Evolutionary conservation across 2,329 filamentous ascomycete species (phyloP), one percentile per base, ranked within the genome.

Genomic region (Microascus cirrosus): DNA sequence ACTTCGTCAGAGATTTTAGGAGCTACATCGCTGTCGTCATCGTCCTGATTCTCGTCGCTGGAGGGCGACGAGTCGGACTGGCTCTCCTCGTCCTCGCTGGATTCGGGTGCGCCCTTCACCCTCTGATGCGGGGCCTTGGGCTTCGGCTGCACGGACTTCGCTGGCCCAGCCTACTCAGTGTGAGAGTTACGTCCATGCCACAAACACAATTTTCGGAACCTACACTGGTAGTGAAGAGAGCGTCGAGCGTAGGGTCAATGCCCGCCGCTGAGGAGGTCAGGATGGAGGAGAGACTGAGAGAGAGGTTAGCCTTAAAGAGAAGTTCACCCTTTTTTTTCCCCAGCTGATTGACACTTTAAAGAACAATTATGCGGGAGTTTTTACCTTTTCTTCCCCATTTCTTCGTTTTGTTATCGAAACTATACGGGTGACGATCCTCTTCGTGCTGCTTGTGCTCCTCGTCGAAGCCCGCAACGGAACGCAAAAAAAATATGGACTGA

Each of bases 171-270:
- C 53, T 54, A 34, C 18, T 68, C 63, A 1, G 64, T 65, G 15
- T 61, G 57, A 11, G 62, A 62, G 28, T 22, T 59, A 39, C 62
- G 52, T 60, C 62, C 60, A 15, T 64, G 62, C 32, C 65, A 62
- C n/a, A n/a, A 65, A 62, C 34, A 63, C 64, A 58, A 48, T 64
- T 64, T 22, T 65, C 62, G 32, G 67, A 62, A 79, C 85, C 74
- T 79, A 90, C 87, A 76, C 87, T 90, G 59, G 79, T 76, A 59
- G 85, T 79, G 72, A 91, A 91, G 45, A 91, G 77, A 61, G 85
- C 84, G 65, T 85, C 78, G 63, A 91, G 75, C 58, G 78, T 74
- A 68, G 87, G 85, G 74, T 91, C 87, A 60, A 90, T 76, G 60
- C 78, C 76, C 69, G 81, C 81, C 59, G 74, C 71, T 20, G 60